These are phyloP conservation scores for Carallia brachiata DNA, from an alignment of 345 rosid species.

Conservation along the genomic window DNA sequence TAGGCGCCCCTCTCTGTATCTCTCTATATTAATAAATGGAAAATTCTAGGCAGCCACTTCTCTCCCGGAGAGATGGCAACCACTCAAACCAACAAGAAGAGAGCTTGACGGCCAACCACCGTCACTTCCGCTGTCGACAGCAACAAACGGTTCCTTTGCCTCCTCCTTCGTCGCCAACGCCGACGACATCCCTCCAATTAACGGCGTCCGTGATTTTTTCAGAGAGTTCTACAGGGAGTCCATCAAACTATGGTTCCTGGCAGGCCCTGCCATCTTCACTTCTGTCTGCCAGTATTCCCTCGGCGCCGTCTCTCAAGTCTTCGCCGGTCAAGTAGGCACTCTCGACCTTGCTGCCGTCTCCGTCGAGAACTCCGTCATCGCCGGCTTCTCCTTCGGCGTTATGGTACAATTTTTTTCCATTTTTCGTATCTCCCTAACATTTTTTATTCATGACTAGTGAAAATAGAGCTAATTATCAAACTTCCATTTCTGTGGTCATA, in stretches of 20 bases:
- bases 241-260: conserved; percentile 79
- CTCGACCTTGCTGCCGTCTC: conserved; percentile 81
- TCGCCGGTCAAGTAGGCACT: conserved; percentile 74
- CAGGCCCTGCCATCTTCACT: conserved; percentile 96
- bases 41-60: conserved; percentile 14
- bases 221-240: conserved; percentile 52
- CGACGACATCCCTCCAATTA: conserved; percentile 69
- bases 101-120: background rate
- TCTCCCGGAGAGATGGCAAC: background rate
- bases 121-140: background rate
- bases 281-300: conserved; percentile 80
- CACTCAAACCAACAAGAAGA: background rate
- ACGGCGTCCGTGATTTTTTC: conserved; percentile 39
- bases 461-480: too few species aligned
- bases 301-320: conserved; percentile 79
- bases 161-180: conserved; percentile 38
- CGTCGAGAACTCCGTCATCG: conserved; percentile 81
- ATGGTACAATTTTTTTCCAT: conserved; percentile 41
- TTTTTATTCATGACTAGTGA: too few species aligned
- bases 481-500: background rate
- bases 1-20: too few species aligned
- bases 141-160: conserved; percentile 16
- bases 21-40: background rate
- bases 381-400: conserved; percentile 86
- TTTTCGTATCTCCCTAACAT: too few species aligned